Conservation (phyloP, 1,139 yeast species). For the Hansenula lynferdii region DNA sequence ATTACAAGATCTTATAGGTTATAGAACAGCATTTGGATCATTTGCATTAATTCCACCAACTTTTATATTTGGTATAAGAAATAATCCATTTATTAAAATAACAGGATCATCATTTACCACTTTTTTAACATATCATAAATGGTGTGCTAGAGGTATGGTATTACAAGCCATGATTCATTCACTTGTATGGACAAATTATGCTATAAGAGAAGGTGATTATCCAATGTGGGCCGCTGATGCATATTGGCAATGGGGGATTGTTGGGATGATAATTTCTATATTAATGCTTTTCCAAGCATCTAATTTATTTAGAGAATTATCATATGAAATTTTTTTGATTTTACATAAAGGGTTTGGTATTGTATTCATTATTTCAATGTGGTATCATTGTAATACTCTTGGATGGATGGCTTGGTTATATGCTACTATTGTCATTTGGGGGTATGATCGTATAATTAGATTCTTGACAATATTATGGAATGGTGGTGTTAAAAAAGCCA, state of each 20-base stretch:
- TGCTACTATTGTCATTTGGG: slow-evolving; percentile 34
- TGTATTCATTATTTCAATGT: slow-evolving; percentile 32
- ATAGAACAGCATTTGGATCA: slow-evolving; percentile 48
- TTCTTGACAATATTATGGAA: slow-evolving; percentile 26
- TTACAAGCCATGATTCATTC: slow-evolving; percentile 42
- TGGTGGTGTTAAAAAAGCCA: slow-evolving; percentile 35
- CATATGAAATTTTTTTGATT: slow-evolving; percentile 38
- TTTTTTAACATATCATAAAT: slow-evolving; percentile 44
- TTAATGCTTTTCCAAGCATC: slow-evolving; percentile 41
- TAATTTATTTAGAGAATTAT: slow-evolving; percentile 37
- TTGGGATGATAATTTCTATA: slow-evolving; percentile 37
- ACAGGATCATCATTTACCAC: slow-evolving; percentile 44
- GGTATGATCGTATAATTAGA: slow-evolving; percentile 33
- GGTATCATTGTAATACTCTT: slow-evolving; percentile 32
- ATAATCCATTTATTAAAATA: slow-evolving; percentile 48
- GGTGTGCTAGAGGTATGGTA: slow-evolving; percentile 33
- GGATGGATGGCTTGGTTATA: slow-evolving; percentile 44
- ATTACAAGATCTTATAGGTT: slow-evolving; percentile 40
- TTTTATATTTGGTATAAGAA: slow-evolving; percentile 54
- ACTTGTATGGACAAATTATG: slow-evolving; percentile 40
- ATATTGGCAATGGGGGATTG: slow-evolving; percentile 42
- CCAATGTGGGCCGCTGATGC: slow-evolving; percentile 23
- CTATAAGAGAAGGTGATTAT: slow-evolving; percentile 27
- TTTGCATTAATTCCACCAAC: slow-evolving; percentile 48
- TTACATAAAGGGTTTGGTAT: slow-evolving; percentile 33